phyloP scores from a whole-genome alignment of 2,329 filamentous ascomycete species.

The Stemphylium vesicarium region DNA sequence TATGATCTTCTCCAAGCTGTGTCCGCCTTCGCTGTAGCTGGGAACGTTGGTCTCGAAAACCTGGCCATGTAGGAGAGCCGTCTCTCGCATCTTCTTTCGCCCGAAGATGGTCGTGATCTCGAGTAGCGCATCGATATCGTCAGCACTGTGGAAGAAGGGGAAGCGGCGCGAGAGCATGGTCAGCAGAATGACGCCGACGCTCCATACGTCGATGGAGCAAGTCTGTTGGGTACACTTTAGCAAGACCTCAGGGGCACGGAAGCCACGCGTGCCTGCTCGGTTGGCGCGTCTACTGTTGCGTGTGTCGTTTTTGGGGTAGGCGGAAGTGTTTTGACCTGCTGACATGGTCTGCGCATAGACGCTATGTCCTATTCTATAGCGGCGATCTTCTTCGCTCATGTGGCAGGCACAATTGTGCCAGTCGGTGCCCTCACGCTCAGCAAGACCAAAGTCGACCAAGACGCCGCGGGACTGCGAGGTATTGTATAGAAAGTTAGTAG shows the following conservation, averaged over 20 bases:
- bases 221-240: slow-evolving; percentile 97
- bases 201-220: slow-evolving; percentile 94
- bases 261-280: slow-evolving; percentile 90
- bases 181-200: slow-evolving; percentile 93
- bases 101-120: slow-evolving; percentile 98
- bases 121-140: slow-evolving; percentile 96
- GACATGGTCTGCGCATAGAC: slow-evolving; percentile 64
- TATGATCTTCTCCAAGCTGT: slow-evolving; percentile 90
- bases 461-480: slow-evolving; percentile 81
- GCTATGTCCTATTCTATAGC: slow-evolving; percentile 61
- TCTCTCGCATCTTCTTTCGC: slow-evolving; percentile 78
- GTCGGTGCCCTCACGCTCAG: slow-evolving; percentile 75
- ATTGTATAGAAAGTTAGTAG: slow-evolving; percentile 96
- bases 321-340: slow-evolving; percentile 53
- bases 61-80: slow-evolving; percentile 84
- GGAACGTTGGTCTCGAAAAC: slow-evolving; percentile 93
- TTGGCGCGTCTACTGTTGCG: slow-evolving; percentile 90
- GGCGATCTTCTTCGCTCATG: slow-evolving; percentile 67
- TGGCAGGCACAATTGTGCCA: slow-evolving; percentile 83
- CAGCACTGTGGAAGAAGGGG: slow-evolving; percentile 98
- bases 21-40: slow-evolving; percentile 84
- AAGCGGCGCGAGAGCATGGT: slow-evolving; percentile 92
- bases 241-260: slow-evolving; percentile 93
- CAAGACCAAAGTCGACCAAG: slow-evolving; percentile 97
- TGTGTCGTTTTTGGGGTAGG: slow-evolving; percentile 89